Percentiles rank a stretch among this genome's conserved stretches.
Conservation (phyloP, 805 yeast genomes). For the Maudiozyma pseudohumilis region DNA sequence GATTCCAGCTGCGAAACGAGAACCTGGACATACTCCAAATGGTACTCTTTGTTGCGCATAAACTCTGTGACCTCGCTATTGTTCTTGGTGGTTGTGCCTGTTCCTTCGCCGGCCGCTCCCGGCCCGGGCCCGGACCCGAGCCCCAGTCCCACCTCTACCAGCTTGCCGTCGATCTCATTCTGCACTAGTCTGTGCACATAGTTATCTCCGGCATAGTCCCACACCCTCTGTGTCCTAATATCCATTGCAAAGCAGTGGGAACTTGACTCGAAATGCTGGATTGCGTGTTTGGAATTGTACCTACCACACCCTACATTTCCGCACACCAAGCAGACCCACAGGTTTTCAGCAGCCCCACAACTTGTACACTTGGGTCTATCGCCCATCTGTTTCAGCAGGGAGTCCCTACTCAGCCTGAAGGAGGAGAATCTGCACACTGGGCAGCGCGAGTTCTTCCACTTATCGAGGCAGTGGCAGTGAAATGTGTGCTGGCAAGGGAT, state of each 20-base stretch:
- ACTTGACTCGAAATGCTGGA: slow-evolving; percentile 65
- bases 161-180: slow-evolving; percentile 79
- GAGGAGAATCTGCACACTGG: slow-evolving; percentile 83
- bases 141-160: slow-evolving; percentile 53
- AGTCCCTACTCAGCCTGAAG: slow-evolving; percentile 22
- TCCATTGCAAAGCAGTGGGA: slow-evolving; percentile 92
- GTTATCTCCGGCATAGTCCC: slow-evolving; percentile 90
- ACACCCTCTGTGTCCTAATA: slow-evolving; percentile 68
- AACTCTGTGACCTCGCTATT: slow-evolving; percentile 10
- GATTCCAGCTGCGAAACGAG: slow-evolving; percentile 74
- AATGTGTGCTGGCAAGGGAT: slow-evolving; percentile 91
- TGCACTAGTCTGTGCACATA: slow-evolving; percentile 81
- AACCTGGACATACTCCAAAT: slow-evolving; percentile 71
- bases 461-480: slow-evolving; percentile 78
- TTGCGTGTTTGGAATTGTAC: slow-evolving; percentile 77
- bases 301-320: slow-evolving; percentile 91
- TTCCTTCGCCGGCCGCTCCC: too few species aligned
- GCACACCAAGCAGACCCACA: slow-evolving; percentile 86
- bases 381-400: slow-evolving; percentile 24
- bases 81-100: too few species aligned
- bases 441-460: slow-evolving; percentile 85
- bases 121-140: too few species aligned
- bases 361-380: slow-evolving; percentile 35
- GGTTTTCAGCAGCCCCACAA: slow-evolving; percentile 50
- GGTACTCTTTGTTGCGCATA: slow-evolving; percentile 45